Evolutionary conservation across 1,139 yeast species (phyloP).

Genomic region (Saccharomycopsis hybrid): DNA sequence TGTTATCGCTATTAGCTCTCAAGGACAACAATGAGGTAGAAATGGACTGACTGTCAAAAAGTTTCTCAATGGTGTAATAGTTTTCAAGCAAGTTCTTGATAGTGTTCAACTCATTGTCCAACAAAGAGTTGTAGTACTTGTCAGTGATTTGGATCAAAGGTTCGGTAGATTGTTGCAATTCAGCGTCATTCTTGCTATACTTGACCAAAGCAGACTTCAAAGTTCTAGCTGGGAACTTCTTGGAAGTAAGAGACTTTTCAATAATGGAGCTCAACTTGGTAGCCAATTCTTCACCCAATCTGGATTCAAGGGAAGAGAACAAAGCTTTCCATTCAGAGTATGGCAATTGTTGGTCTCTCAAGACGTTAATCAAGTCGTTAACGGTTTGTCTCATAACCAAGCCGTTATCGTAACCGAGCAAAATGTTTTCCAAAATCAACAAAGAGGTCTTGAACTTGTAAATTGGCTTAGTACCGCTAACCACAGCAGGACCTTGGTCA

Average conservation of each 20-base stretch:
- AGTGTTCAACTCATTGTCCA: slow-evolving; percentile 75
- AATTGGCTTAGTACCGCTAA: slow-evolving; percentile 78
- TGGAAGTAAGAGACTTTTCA: slow-evolving; percentile 48
- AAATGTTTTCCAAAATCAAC: slow-evolving; percentile 63
- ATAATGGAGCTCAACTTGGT: slow-evolving; percentile 56
- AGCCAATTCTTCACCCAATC: slow-evolving; percentile 77
- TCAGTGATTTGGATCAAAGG: slow-evolving; percentile 70
- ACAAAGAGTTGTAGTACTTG: slow-evolving; percentile 68
- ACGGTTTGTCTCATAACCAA: slow-evolving; percentile 83
- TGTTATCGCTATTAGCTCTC: slow-evolving; percentile 77
- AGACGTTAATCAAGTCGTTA: slow-evolving; percentile 60
- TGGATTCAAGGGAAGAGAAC: slow-evolving; percentile 85
- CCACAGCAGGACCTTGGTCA: slow-evolving; percentile 73
- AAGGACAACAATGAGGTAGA: slow-evolving; percentile 58
- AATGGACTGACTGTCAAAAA: slow-evolving; percentile 50
- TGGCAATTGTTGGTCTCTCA: slow-evolving; percentile 79
- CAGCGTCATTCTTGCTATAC: slow-evolving; percentile 45
- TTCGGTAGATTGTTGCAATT: slow-evolving; percentile 52
- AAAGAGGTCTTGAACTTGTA: slow-evolving; percentile 61
- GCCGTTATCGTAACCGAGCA: slow-evolving; percentile 91
- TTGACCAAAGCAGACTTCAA: slow-evolving; percentile 45
- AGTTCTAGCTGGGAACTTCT: slow-evolving; percentile 86
- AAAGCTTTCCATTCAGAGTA: slow-evolving; percentile 87
- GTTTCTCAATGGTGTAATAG: slow-evolving; percentile 69
- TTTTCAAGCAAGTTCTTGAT: slow-evolving; percentile 64